These are phyloP conservation scores for Hanseniaspora meyeri DNA, from an alignment of 805 yeast genomes.

Conservation along the genomic window DNA sequence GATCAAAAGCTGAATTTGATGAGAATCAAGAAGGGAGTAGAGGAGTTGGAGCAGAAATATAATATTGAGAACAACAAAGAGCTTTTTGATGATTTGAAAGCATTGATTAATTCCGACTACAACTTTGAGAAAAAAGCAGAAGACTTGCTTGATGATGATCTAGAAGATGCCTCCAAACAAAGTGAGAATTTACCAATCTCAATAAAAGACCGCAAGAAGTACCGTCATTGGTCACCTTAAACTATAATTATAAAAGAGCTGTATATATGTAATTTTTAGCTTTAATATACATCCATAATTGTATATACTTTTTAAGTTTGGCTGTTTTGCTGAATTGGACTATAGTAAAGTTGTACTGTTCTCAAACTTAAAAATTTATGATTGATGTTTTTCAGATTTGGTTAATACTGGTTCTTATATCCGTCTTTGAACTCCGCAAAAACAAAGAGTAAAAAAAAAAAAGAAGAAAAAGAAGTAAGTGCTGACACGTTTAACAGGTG, in stretches of 20 bases:
- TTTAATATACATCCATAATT: too few relatives aligned
- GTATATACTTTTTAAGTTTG: not conserved
- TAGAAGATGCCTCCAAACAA: not conserved
- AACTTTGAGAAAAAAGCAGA: slow-evolving; percentile 1
- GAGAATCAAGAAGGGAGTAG: slow-evolving; percentile 50
- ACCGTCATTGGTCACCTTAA: slow-evolving; percentile 55
- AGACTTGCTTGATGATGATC: not conserved
- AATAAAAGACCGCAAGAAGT: slow-evolving; percentile 47
- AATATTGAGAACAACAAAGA: not conserved
- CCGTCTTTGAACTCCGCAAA: too few relatives aligned
- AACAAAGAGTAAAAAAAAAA: too few relatives aligned
- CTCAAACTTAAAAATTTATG: too few relatives aligned
- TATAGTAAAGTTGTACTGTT: too few relatives aligned
- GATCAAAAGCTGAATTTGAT: slow-evolving; percentile 54
- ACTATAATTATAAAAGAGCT: too few relatives aligned
- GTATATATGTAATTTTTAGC: not conserved
- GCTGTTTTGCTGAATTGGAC: too few relatives aligned
- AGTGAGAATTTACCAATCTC: slow-evolving; percentile 41
- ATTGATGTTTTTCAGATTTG: too few relatives aligned
- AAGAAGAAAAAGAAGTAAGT: too few relatives aligned
- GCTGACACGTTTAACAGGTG: too few relatives aligned
- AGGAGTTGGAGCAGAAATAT: slow-evolving; percentile 31
- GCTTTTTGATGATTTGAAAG: not conserved
- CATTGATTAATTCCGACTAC: not conserved
- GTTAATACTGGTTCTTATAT: too few relatives aligned